Conservation (phyloP, 163 green algal species). For the Chlorella variabilis region DNA sequence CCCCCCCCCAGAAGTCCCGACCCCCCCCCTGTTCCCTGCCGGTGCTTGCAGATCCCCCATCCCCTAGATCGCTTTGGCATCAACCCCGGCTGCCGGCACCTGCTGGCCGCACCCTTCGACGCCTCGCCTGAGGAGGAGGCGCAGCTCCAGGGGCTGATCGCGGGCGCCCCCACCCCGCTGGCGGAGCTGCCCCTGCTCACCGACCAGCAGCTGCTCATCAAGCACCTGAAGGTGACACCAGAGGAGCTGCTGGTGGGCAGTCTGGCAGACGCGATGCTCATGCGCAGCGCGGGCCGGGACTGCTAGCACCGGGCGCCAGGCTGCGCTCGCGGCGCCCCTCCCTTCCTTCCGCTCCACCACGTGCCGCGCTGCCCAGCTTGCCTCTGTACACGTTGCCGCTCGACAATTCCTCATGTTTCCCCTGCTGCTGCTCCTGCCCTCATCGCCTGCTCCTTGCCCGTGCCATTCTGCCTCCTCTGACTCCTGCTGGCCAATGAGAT, state of each 20-base stretch:
- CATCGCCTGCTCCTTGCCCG: no score
- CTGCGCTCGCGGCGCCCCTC: no score
- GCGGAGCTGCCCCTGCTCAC: conserved; percentile 39
- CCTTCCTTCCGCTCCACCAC: no score
- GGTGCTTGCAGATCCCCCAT: conserved; percentile 71
- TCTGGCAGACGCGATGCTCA: conserved; percentile 55
- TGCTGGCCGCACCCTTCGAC: conserved; percentile 72
- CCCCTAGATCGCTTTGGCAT: conserved; percentile 70
- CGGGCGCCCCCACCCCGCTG: conserved; percentile 42
- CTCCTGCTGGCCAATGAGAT: no score
- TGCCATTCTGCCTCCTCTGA: no score
- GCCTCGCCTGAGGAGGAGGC: conserved; percentile 55
- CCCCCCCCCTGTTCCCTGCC: no score
- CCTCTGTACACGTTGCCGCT: no score
- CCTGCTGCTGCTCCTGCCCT: no score
- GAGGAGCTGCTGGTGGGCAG: conserved; percentile 62
- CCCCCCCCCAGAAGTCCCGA: no score
- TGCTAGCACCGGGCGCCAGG: conserved; percentile 10
- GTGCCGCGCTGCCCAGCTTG: no score
- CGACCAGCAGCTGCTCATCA: conserved; percentile 42
- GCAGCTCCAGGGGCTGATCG: conserved; percentile 41
- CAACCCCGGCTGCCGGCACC: conserved; percentile 42
- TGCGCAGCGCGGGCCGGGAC: conserved; percentile 53
- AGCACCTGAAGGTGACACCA: conserved; percentile 64
- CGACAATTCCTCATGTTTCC: no score